Evolutionary conservation across 495 filamentous ascomycete species (phyloP), one percentile per base, ranked within the genome.

Genomic region (Talaromyces nanjingensis): DNA sequence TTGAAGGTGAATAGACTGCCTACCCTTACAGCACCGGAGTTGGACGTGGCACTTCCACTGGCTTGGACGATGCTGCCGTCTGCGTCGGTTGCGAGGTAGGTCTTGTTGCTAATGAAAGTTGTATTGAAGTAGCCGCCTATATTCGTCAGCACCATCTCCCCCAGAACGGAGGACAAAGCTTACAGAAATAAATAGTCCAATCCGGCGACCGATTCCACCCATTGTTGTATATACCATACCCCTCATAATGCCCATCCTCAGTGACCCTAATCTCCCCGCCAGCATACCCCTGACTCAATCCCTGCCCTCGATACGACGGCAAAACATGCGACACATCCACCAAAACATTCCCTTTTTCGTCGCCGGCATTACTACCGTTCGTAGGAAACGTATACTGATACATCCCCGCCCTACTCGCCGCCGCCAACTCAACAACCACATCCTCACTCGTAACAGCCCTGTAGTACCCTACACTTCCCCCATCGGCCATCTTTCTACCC

Each of bases 271-370:
- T 81, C 42, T 80, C 81, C 0, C 87, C 88, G n/a, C 84, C 83
- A 20, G 85, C 75, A 72, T 89, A 91, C n/a, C 78, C 75, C 70
- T 91, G 88, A 29, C 83, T 80, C 55, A 86, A 76, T 0, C 84
- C 84, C 60, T 81, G 71, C 3, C 84, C 84, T 7, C 86, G 73
- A 55, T 78, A 87, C 2, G 84, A 87, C 25, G 86, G 82, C 53
- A 91, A 74, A 24, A 89, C 83, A 72, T 91, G 88, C 6, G 87
- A 89, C 14, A 91, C 83, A 72, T 91, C 88, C 20, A 91, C 81
- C 16, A 91, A 72, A 47, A 91, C 67, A 60, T 84, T 85, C 3
- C 25, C 39, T 20, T 70, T 34, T 20, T 20, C 45, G 3, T 49
- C 39, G 22, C n/a, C 3, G 71, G 68, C 4, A 29, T 65, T 6